Percentiles rank a stretch among this genome's conserved stretches.
Evolutionary conservation across 345 rosid genomes (phyloP).

Genomic region (Boechera retrofracta): DNA sequence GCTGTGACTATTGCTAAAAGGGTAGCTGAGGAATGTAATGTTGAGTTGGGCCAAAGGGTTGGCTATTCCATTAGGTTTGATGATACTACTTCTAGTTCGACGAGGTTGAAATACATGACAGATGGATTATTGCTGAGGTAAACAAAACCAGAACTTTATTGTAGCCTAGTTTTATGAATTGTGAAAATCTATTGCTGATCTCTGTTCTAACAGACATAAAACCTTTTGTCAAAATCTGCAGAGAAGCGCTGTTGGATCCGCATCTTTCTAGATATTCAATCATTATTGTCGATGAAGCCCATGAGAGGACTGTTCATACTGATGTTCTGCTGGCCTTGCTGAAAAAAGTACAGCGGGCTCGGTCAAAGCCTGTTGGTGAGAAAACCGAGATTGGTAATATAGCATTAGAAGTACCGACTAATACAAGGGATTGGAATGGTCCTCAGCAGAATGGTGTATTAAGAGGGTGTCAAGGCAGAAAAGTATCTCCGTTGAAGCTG

Average conservation of each 20-base stretch:
- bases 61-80: constrained; percentile 90
- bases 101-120: constrained; percentile 91
- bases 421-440: constrained; percentile 47
- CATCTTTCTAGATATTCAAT: constrained; percentile 81
- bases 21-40: constrained; percentile 86
- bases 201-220: constrained; percentile 13
- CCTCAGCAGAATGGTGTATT: constrained; percentile 40
- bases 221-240: constrained; percentile 36
- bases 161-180: neutral
- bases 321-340: constrained; percentile 91
- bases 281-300: constrained; percentile 92
- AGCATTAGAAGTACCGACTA: constrained; percentile 40
- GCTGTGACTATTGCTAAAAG: constrained; percentile 88
- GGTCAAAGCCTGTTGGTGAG: constrained; percentile 53
- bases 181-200: neutral
- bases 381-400: constrained; percentile 38
- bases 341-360: constrained; percentile 66
- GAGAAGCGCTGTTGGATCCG: constrained; percentile 92
- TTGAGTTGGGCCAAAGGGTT: constrained; percentile 76
- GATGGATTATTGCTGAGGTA: constrained; percentile 89
- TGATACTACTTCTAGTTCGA: constrained; percentile 67
- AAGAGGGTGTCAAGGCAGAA: constrained; percentile 57
- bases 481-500: constrained; percentile 70
- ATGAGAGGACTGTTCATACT: constrained; percentile 92
- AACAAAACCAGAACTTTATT: constrained; percentile 2